Percentiles rank a stretch among this genome's conserved stretches.
Conservation (phyloP, 164 flowering plant species). For the Berberis vulgaris region DNA sequence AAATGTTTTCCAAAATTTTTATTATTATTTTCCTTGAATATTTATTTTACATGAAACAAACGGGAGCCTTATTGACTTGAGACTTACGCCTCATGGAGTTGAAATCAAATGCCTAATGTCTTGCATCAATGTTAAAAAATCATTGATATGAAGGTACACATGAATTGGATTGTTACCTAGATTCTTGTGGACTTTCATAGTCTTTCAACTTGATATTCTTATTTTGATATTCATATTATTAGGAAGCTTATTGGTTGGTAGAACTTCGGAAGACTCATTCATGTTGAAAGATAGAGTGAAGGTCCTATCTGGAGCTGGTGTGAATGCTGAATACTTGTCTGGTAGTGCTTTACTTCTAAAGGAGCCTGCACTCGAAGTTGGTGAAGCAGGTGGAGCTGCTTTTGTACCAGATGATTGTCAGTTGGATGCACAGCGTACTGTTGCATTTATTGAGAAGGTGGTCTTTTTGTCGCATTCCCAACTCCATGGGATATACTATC, state of each 20-base stretch:
- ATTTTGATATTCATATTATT: constrained; percentile 6
- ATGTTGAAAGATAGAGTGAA: constrained; percentile 33
- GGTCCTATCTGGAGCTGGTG: constrained; percentile 47
- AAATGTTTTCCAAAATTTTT: too few relatives aligned
- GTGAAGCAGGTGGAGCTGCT: constrained; percentile 48
- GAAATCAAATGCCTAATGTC: too few relatives aligned
- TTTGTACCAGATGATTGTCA: constrained; percentile 65
- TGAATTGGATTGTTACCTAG: too few relatives aligned
- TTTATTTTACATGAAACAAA: too few relatives aligned
- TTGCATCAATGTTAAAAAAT: too few relatives aligned
- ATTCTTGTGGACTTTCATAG: too few relatives aligned
- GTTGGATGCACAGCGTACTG: constrained; percentile 56
- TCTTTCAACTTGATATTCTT: not conserved
- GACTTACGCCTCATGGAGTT: too few relatives aligned
- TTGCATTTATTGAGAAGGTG: constrained; percentile 66
- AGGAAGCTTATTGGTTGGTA: constrained; percentile 76
- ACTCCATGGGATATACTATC: too few relatives aligned
- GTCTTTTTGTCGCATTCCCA: too few relatives aligned
- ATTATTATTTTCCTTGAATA: too few relatives aligned
- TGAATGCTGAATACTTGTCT: constrained; percentile 51
- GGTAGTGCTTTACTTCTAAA: constrained; percentile 29
- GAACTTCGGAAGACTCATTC: constrained; percentile 38
- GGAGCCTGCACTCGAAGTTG: constrained; percentile 56
- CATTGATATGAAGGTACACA: too few relatives aligned
- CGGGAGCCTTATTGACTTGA: too few relatives aligned